A percentile compares a stretch with the other conserved stretches of the same genome.
phyloP scores from a whole-genome alignment of 2,329 filamentous ascomycete species.

The Colletotrichum shisoi region DNA sequence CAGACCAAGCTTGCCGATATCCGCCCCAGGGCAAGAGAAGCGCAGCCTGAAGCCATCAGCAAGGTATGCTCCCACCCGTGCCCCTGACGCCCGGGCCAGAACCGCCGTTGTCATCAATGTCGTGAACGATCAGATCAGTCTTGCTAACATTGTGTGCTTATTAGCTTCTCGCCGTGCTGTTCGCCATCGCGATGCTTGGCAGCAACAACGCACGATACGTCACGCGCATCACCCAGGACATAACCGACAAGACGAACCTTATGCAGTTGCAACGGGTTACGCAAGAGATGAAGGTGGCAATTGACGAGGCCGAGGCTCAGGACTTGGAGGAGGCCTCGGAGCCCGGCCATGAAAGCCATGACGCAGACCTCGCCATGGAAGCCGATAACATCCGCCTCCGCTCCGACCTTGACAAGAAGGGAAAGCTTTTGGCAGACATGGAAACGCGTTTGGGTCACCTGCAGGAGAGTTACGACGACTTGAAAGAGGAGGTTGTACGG shows the following conservation, averaged over 20 bases:
- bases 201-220: constrained; percentile 65
- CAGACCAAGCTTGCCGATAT: constrained; percentile 64
- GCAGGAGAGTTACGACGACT: constrained; percentile 69
- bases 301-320: constrained; percentile 47
- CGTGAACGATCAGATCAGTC: neutral
- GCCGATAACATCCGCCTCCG: constrained; percentile 62
- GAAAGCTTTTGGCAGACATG: constrained; percentile 66
- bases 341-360: constrained; percentile 55
- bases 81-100: constrained; percentile 1
- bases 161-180: constrained; percentile 68
- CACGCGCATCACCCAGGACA: constrained; percentile 48
- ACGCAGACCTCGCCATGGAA: constrained; percentile 65
- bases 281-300: constrained; percentile 52
- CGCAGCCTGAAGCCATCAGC: constrained; percentile 62
- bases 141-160: constrained; percentile 47
- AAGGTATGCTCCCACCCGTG: constrained; percentile 52
- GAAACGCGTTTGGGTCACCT: constrained; percentile 67
- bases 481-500: constrained; percentile 69
- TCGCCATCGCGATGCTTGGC: constrained; percentile 67
- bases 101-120: neutral
- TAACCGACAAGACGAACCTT: constrained; percentile 52
- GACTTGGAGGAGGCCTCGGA: constrained; percentile 50
- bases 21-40: constrained; percentile 65
- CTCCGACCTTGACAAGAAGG: constrained; percentile 61
- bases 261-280: constrained; percentile 57